These are phyloP conservation scores for Echeveria elegans DNA, from an alignment of 164 flowering plant species.

Conservation along the genomic window DNA sequence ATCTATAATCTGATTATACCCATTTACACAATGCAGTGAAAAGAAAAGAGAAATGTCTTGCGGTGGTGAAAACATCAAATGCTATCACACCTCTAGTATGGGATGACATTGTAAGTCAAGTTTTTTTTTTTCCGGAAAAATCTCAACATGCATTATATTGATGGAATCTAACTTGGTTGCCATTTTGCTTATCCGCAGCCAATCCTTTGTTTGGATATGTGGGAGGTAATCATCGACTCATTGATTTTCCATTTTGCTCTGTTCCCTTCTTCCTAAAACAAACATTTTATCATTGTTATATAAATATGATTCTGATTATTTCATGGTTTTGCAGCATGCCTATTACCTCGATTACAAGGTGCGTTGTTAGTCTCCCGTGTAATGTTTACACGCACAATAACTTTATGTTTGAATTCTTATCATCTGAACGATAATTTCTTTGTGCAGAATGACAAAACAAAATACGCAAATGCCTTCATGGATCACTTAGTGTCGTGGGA, in stretches of 20 bases:
- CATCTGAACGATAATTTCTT: background rate
- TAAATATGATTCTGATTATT: constrained; percentile 11
- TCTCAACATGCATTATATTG: background rate
- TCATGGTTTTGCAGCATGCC: constrained; percentile 59
- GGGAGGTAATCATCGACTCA: constrained; percentile 55
- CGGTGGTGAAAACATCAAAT: constrained; percentile 67
- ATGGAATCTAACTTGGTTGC: background rate
- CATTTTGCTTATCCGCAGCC: constrained; percentile 51
- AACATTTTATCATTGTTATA: background rate
- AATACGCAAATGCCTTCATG: constrained; percentile 57
- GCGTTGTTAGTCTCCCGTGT: background rate
- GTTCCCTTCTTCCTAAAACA: background rate
- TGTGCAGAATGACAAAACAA: constrained; percentile 59
- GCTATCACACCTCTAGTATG: constrained; percentile 66
- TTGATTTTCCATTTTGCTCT: too few species aligned
- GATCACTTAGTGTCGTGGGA: constrained; percentile 87
- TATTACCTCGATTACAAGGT: constrained; percentile 89
- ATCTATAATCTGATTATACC: background rate
- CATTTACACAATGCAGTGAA: constrained; percentile 45
- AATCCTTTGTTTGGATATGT: constrained; percentile 67
- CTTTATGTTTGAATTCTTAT: constrained; percentile 5
- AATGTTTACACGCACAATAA: background rate
- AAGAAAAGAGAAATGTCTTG: constrained; percentile 60
- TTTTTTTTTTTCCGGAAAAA: background rate
- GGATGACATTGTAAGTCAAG: constrained; percentile 61